These are phyloP conservation scores for Corynespora cassiicola DNA, from an alignment of 2,329 filamentous ascomycete species.

Conservation along the genomic window DNA sequence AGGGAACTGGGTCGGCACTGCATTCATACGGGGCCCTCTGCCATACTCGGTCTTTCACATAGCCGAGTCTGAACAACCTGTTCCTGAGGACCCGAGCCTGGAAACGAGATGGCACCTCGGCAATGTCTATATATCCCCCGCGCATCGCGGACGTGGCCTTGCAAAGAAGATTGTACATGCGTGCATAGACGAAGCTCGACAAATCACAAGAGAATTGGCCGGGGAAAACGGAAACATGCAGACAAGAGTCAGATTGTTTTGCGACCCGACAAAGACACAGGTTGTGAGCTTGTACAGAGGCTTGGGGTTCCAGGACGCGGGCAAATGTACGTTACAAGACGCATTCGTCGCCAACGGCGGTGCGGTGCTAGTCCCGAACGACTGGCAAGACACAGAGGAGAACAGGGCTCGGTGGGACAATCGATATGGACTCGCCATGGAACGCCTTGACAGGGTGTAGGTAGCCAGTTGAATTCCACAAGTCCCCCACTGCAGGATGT, in stretches of 20 bases:
- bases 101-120: slow-evolving; percentile 26
- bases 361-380: slow-evolving; percentile 18
- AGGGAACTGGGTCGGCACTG: slow-evolving; percentile 25
- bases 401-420: slow-evolving; percentile 18
- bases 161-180: slow-evolving; percentile 15
- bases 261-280: slow-evolving; percentile 11
- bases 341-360: slow-evolving; percentile 18
- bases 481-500: too few relatives aligned
- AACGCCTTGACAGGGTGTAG: too few relatives aligned
- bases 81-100: slow-evolving; percentile 11
- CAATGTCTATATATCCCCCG: slow-evolving; percentile 20
- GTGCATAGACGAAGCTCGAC: slow-evolving; percentile 5
- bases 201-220: background rate
- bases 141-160: slow-evolving; percentile 19
- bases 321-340: slow-evolving; percentile 15
- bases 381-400: slow-evolving; percentile 18
- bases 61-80: slow-evolving; percentile 14
- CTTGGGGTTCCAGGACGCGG: slow-evolving; percentile 18
- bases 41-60: slow-evolving; percentile 19
- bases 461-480: too few relatives aligned
- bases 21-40: slow-evolving; percentile 20
- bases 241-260: slow-evolving; percentile 20
- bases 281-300: slow-evolving; percentile 20
- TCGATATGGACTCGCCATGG: slow-evolving; percentile 25
- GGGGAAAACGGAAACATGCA: slow-evolving; percentile 11